A percentile compares a stretch with the other conserved stretches of the same genome.
Conservation (phyloP, 768 basidiomycete species). For the Russula sp. region DNA sequence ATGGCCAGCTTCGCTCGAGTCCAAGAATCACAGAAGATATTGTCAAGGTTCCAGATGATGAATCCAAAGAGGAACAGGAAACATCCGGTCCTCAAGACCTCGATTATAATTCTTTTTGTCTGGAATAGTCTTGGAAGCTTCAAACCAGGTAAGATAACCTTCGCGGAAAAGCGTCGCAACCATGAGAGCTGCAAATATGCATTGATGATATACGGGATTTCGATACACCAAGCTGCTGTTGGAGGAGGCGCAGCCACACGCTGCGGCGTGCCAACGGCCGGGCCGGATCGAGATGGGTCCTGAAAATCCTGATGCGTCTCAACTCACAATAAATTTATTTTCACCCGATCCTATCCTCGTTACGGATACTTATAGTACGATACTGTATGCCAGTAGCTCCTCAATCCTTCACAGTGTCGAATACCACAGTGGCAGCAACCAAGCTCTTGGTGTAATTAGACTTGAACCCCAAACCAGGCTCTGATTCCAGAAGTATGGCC, state of each 20-base stretch:
- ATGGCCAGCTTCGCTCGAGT: slow-evolving; percentile 50
- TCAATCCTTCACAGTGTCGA: slow-evolving; percentile 55
- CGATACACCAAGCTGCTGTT: slow-evolving; percentile 61
- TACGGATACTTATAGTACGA: too few relatives aligned
- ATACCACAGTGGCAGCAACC: slow-evolving; percentile 36
- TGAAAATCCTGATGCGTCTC: too few relatives aligned
- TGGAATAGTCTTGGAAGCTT: slow-evolving; percentile 38
- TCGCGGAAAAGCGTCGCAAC: slow-evolving; percentile 44
- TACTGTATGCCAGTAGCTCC: too few relatives aligned
- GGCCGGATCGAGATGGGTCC: too few relatives aligned
- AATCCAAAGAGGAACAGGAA: slow-evolving; percentile 58
- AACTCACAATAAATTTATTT: too few relatives aligned
- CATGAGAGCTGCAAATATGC: slow-evolving; percentile 60
- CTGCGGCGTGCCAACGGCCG: too few relatives aligned
- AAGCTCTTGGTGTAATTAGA: slow-evolving; percentile 36
- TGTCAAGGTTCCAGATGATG: slow-evolving; percentile 76
- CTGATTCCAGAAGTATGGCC: slow-evolving; percentile 54
- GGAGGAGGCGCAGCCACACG: too few relatives aligned
- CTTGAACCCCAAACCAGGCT: slow-evolving; percentile 43
- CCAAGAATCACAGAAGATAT: slow-evolving; percentile 58
- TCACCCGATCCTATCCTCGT: too few relatives aligned
- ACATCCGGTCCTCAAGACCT: slow-evolving; percentile 49
- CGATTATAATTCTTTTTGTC: slow-evolving; percentile 40
- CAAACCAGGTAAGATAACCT: slow-evolving; percentile 43
- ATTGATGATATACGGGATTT: slow-evolving; percentile 76